Conservation (phyloP, 164 flowering plant genomes). For the Nelumbo lutea region DNA sequence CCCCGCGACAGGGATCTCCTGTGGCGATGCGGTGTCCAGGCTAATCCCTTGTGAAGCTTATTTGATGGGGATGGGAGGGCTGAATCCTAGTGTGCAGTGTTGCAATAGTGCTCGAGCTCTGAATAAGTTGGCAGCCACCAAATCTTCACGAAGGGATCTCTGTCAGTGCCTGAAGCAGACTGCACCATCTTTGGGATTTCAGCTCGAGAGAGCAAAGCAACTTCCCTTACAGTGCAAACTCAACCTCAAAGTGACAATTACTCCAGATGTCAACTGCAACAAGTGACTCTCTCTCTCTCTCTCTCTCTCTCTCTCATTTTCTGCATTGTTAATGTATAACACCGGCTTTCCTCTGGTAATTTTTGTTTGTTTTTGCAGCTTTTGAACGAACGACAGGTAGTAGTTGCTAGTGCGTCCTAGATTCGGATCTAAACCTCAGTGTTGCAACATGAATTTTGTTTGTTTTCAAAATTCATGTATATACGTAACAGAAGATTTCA, state of each 20-base stretch:
- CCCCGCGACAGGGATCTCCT: conserved; percentile 19
- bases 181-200: conserved; percentile 26
- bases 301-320: no score
- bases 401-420: no score
- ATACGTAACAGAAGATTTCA: no score
- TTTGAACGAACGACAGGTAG: no score
- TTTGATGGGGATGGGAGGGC: conserved; percentile 23
- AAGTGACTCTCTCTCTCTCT: conserved; percentile 24
- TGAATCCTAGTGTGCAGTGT: conserved; percentile 26
- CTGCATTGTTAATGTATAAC: no score
- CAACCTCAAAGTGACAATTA: conserved; percentile 21
- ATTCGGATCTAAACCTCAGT: no score
- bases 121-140: conserved; percentile 22
- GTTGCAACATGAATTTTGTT: no score
- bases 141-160: conserved; percentile 17
- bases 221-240: conserved; percentile 36
- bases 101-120: conserved; percentile 25
- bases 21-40: conserved; percentile 28
- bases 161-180: conserved; percentile 38
- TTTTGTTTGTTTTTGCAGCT: no score
- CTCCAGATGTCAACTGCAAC: conserved; percentile 33
- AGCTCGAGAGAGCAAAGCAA: conserved; percentile 21
- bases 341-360: no score
- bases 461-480: no score
- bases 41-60: conserved; percentile 34